Evolutionary conservation across 306 rosid genomes (phyloP).

Genomic region (Amphicarpaea edgeworthii): DNA sequence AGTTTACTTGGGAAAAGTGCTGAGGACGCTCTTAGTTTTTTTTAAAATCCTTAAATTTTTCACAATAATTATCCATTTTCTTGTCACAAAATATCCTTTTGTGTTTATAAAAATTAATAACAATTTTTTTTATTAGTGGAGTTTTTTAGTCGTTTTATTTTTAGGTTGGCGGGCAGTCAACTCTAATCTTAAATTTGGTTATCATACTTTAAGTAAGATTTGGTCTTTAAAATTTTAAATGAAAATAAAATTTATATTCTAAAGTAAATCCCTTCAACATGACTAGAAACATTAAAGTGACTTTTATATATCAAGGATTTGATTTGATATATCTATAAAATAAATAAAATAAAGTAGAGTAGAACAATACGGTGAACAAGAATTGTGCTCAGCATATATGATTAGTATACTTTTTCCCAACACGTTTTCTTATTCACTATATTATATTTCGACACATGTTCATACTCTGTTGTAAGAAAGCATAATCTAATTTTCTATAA

Average conservation of each 20-base stretch:
- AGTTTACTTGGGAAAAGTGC: conserved; percentile 53
- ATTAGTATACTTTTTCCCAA: background rate
- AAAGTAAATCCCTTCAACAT: background rate
- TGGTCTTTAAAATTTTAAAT: too few relatives aligned
- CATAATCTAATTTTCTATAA: too few relatives aligned
- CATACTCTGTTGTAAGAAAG: background rate
- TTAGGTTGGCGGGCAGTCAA: too few relatives aligned
- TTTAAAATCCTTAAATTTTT: conserved; percentile 16
- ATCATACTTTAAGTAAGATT: too few relatives aligned
- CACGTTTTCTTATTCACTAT: background rate
- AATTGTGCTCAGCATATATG: background rate
- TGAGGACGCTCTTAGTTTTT: conserved; percentile 6
- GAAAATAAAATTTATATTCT: background rate
- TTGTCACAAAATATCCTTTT: too few relatives aligned
- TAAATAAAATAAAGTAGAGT: too few relatives aligned
- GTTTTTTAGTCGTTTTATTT: too few relatives aligned
- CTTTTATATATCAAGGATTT: background rate
- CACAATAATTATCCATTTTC: conserved; percentile 23
- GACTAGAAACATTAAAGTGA: background rate
- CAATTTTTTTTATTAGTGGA: too few relatives aligned
- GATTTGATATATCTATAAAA: too few relatives aligned
- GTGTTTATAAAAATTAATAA: too few relatives aligned
- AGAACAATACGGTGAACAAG: too few relatives aligned
- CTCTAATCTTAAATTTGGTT: too few relatives aligned
- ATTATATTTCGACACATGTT: background rate